Percentiles rank a stretch among this genome's conserved stretches.
Conservation (phyloP, 129 eudicot species). For the Flaveria sonorensis region DNA sequence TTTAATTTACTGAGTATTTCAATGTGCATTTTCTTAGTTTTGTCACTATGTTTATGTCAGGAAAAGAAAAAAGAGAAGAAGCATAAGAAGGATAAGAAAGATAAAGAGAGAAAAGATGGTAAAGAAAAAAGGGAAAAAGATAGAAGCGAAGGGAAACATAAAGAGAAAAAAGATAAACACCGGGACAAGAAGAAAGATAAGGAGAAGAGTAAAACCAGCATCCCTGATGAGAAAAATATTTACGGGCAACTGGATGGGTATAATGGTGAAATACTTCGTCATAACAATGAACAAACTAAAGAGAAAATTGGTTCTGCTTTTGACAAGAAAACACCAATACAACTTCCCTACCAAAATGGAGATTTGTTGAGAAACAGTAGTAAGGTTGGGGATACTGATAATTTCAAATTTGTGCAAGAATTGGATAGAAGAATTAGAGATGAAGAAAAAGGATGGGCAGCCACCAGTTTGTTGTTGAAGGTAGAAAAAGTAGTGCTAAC, state of each 20-base stretch:
- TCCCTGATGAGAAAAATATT: slow-evolving; percentile 41
- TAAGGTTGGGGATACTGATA: slow-evolving; percentile 36
- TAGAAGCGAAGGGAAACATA: slow-evolving; percentile 56
- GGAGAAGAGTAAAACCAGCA: slow-evolving; percentile 50
- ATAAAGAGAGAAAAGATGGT: slow-evolving; percentile 62
- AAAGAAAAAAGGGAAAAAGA: slow-evolving; percentile 62
- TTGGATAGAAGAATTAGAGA: slow-evolving; percentile 57
- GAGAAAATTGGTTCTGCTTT: slow-evolving; percentile 24
- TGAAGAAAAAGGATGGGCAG: slow-evolving; percentile 60
- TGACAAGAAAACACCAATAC: slow-evolving; percentile 28
- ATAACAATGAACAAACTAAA: slow-evolving; percentile 37
- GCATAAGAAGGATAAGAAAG: slow-evolving; percentile 70
- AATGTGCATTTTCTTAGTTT: slow-evolving; percentile 3
- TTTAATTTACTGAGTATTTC: background rate
- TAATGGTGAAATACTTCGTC: slow-evolving; percentile 42
- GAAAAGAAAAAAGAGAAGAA: slow-evolving; percentile 69
- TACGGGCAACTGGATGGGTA: slow-evolving; percentile 35
- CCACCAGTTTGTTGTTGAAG: slow-evolving; percentile 48
- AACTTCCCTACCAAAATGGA: slow-evolving; percentile 44
- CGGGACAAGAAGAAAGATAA: slow-evolving; percentile 65
- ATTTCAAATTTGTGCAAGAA: slow-evolving; percentile 52
- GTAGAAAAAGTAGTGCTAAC: slow-evolving; percentile 38
- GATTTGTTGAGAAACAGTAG: slow-evolving; percentile 33
- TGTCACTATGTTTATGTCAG: slow-evolving; percentile 34
- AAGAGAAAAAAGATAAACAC: slow-evolving; percentile 67